phyloP scores from a whole-genome alignment of 768 basidiomycete genomes.

The Pholiota microspora region DNA sequence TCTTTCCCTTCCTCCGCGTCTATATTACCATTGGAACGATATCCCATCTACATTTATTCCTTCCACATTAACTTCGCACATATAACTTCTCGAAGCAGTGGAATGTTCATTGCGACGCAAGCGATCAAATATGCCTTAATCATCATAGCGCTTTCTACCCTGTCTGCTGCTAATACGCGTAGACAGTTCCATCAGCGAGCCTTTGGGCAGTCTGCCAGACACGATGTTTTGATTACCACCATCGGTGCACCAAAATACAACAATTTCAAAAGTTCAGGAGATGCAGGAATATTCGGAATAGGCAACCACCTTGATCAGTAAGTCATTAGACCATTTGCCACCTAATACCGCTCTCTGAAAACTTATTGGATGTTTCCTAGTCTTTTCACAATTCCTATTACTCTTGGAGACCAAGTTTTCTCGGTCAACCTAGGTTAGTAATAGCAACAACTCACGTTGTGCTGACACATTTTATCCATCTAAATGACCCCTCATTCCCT shows the following conservation, averaged over 20 bases:
- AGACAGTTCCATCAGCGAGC: not conserved
- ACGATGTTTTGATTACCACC: constrained; percentile 11
- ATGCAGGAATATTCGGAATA: constrained; percentile 21
- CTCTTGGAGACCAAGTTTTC: constrained; percentile 26
- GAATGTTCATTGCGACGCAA: not conserved
- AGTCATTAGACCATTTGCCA: constrained; percentile 7
- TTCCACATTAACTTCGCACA: not conserved
- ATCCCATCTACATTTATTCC: too few species aligned
- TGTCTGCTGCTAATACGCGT: not conserved
- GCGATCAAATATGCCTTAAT: not conserved
- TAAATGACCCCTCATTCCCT: constrained; percentile 3
- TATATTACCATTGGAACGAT: too few species aligned
- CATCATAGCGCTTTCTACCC: not conserved
- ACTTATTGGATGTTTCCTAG: constrained; percentile 13
- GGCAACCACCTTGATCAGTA: constrained; percentile 37
- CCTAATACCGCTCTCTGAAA: not conserved
- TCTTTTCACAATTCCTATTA: constrained; percentile 35
- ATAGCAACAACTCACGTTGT: not conserved
- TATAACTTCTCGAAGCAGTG: not conserved
- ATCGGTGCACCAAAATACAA: constrained; percentile 14
- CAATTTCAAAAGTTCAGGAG: constrained; percentile 8
- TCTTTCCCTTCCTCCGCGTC: not conserved
- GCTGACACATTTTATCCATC: not conserved
- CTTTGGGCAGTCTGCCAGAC: not conserved
- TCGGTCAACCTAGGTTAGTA: constrained; percentile 30